Evolutionary conservation across 2,329 filamentous ascomycete genomes (phyloP).

Genomic region (Ophiostoma himal-ulmi): DNA sequence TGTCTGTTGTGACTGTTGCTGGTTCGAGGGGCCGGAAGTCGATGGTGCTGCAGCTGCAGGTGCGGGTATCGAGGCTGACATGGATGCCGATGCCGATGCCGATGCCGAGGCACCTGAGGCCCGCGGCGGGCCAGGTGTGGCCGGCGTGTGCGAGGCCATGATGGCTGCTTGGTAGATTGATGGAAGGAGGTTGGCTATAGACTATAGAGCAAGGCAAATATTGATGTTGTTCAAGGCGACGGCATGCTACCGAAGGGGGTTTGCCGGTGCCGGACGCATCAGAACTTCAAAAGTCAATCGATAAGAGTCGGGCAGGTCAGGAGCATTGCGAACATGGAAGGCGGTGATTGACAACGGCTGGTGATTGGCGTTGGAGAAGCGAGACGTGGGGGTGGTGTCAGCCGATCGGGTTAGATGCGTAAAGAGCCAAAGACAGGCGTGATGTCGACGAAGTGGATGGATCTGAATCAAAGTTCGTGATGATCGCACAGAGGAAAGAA

Average conservation of each 20-base stretch:
- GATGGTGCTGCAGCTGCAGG: background rate
- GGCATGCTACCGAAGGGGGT: constrained; percentile 19
- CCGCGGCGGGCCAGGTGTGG: background rate
- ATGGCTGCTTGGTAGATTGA: background rate
- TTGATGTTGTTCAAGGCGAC: constrained; percentile 9
- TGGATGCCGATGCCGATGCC: background rate
- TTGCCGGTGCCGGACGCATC: constrained; percentile 14
- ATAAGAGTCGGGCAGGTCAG: background rate
- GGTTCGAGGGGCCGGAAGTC: background rate
- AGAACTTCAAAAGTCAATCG: background rate
- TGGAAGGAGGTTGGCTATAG: background rate
- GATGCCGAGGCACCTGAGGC: background rate
- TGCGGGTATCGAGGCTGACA: background rate
- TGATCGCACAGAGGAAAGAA: background rate
- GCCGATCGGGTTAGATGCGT: background rate
- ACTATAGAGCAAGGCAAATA: background rate
- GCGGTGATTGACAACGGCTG: too few relatives aligned
- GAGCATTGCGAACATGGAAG: too few relatives aligned
- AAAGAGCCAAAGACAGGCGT: background rate
- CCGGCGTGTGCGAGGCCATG: constrained; percentile 1
- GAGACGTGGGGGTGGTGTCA: background rate
- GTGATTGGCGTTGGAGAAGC: background rate
- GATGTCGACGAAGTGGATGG: background rate
- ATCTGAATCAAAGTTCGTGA: background rate
- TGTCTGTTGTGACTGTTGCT: background rate